Base-by-base conservation (phyloP, 495 filamentous ascomycete genomes). In the Podospora bellae-mahoneyi region DNA sequence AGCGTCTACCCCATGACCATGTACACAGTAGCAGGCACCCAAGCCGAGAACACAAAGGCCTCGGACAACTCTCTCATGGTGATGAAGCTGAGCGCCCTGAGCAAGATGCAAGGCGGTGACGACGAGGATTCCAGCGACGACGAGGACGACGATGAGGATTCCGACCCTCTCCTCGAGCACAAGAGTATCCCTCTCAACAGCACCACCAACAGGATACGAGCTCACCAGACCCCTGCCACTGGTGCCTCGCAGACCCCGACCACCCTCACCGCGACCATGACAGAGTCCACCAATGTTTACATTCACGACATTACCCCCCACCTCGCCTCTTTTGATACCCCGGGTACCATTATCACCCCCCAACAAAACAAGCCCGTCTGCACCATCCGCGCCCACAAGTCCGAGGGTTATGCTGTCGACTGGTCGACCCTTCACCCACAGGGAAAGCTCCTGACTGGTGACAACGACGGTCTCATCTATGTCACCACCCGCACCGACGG, bases 241-340 rank as follows among this genome's bases (percentile, higher is more conserved):
- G 89, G 90, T 71, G 84, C 90, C 16, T 88, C 88, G 30, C 86
- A 81, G 70, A 88, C 91, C 19, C 87, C 90, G 3, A 92, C 87
- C 27, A 95, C 92, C 15, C 83, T 96, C 20, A 94, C 93, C 6
- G 95, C 95, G 27, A 89, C 92, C 30, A 95, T 97, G 92, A 89
- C 90, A 20, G 95, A 99, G 79, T 90, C 91, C 60, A 86, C 90
- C 4, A 85, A 94, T 72, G 87, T 98, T 61, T 86, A 94, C 63
- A 96, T 99, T 72, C 93, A 97, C 87, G 92, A 99, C 75, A 87
- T 99, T 57, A 93, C 92, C 7, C 87, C 91, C 4, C 91, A 97
- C 73, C 88, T 97, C 56, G 79, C 85, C 53, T 91, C 92, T 64
- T 97, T 98, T 81, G 92, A 97, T 74, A 89, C 84, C 60, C 94